A percentile compares a stretch with the other conserved stretches of the same genome.
Evolutionary conservation across 2,329 filamentous ascomycete species (phyloP).

Genomic region (Xylariales sp.): DNA sequence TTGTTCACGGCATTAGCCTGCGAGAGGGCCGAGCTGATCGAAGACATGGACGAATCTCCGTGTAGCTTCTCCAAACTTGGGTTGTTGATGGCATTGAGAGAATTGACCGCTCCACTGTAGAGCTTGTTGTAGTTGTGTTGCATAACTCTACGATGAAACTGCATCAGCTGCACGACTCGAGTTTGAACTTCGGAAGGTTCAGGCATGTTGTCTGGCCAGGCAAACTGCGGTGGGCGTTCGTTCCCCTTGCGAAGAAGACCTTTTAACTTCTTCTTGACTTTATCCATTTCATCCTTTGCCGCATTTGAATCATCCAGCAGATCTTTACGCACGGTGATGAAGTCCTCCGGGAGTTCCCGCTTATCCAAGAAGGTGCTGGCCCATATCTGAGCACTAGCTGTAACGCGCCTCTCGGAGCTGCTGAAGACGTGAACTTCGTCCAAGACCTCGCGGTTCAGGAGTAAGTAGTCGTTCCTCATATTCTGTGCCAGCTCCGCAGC

Average conservation of each 20-base stretch:
- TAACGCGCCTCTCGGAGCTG: conserved; percentile 91
- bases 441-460: conserved; percentile 88
- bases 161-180: conserved; percentile 92
- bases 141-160: conserved; percentile 94
- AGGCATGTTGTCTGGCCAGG: conserved; percentile 94
- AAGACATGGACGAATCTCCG: conserved; percentile 35
- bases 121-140: conserved; percentile 86
- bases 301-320: conserved; percentile 96
- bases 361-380: conserved; percentile 82
- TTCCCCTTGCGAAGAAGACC: conserved; percentile 87
- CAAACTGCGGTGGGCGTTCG: conserved; percentile 89
- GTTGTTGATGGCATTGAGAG: conserved; percentile 53
- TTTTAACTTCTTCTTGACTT: conserved; percentile 99
- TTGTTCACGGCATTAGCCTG: conserved; percentile 59
- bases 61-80: conserved; percentile 41
- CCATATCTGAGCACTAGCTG: conserved; percentile 95
- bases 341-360: conserved; percentile 79
- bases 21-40: conserved; percentile 47
- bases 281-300: conserved; percentile 98
- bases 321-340: conserved; percentile 89
- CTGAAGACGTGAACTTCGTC: conserved; percentile 94
- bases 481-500: conserved; percentile 91
- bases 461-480: conserved; percentile 88
- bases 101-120: conserved; percentile 60
- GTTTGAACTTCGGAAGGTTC: conserved; percentile 92